Base-by-base conservation (phyloP, 352 stramenopile genomes). In the Aphanomyces cochlioides region DNA sequence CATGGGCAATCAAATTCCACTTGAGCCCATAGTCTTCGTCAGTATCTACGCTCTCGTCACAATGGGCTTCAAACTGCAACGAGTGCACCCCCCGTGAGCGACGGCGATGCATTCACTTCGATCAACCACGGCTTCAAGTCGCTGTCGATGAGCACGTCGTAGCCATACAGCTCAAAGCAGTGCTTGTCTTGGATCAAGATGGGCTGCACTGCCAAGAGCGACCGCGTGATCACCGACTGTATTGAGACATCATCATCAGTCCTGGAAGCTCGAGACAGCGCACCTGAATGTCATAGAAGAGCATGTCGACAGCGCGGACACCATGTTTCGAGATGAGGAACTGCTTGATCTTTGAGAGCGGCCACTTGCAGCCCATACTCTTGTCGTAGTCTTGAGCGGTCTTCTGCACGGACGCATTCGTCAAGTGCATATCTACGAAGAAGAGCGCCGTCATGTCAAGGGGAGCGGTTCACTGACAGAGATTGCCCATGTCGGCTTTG, bases 381-480 rank as follows among this genome's bases (percentile, higher is more conserved):
- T 77, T 76, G 64, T 89, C 78, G 70, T 95, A 97, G 38, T 94
- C 89, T 5, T 91, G 77, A 5, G 78, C 81, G 6, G 79, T 80
- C 69, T 95, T 96, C 72, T 98, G 95, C 15, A 98, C 83, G 8
- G 90, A 87, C 69, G 95, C 93, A 60, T 98, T 98, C 1, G 93
- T 98, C 38, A 98, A 80, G 71, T 98, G 93, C 89, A 98, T 97
- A 72, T 88, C 77, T 83, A 92, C 53, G 73, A 73, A 47, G 87
- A 41, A 4, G n/a, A 38, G 59, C 41, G 8, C 7, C 47, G 6
- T 13, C 28, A 15, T 39, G 17, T 0, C n/a, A 8, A 48, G 21
- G 8, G 40, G n/a, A 12, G 39, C 5, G 7, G 10, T n/a, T 34
- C 40, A 19, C 41, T 7, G 34, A 58, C 53, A 66, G 15, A 70